Percentiles rank a stretch among this genome's conserved stretches.
phyloP scores from a whole-genome alignment of 2,329 filamentous ascomycete genomes.

The Exophiala aquamarina region DNA sequence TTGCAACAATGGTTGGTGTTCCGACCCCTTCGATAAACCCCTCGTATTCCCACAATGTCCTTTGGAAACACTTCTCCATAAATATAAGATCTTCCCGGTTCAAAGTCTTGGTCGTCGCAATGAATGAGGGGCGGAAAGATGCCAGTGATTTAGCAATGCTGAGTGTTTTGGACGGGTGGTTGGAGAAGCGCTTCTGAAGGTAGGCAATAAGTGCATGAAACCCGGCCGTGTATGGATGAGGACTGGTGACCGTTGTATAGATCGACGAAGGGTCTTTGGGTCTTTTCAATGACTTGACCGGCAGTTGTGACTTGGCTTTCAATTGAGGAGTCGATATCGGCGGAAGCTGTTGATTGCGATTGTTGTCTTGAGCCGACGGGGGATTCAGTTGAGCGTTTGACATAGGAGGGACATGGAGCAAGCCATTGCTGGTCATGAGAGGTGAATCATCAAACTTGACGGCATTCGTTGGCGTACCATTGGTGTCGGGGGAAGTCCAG shows the following conservation, averaged over 20 bases:
- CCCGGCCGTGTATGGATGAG: constrained; percentile 85
- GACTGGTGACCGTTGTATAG: constrained; percentile 85
- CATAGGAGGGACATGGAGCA: constrained; percentile 16
- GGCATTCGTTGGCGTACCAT: constrained; percentile 49
- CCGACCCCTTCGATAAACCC: constrained; percentile 86
- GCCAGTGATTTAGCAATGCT: constrained; percentile 85
- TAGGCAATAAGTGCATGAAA: constrained; percentile 87
- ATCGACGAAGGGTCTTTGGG: constrained; percentile 76
- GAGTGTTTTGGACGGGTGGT: constrained; percentile 69
- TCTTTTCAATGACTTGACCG: constrained; percentile 42
- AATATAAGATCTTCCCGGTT: constrained; percentile 88
- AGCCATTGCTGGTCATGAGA: constrained; percentile 34
- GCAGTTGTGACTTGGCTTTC: constrained; percentile 37
- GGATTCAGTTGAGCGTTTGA: constrained; percentile 6
- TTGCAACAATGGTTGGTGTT: constrained; percentile 87
- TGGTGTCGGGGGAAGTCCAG: constrained; percentile 59
- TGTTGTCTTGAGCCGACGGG: constrained; percentile 28
- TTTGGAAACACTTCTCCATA: constrained; percentile 96
- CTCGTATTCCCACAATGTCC: constrained; percentile 88
- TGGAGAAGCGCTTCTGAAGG: constrained; percentile 69
- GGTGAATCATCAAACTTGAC: constrained; percentile 30
- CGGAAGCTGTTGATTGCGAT: constrained; percentile 35
- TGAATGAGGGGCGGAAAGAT: constrained; percentile 88
- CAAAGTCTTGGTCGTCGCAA: constrained; percentile 85
- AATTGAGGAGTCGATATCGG: constrained; percentile 45